Base-by-base conservation (phyloP, 225 moss, liverwort and hornwort genomes). In the Polytrichum formosum region DNA sequence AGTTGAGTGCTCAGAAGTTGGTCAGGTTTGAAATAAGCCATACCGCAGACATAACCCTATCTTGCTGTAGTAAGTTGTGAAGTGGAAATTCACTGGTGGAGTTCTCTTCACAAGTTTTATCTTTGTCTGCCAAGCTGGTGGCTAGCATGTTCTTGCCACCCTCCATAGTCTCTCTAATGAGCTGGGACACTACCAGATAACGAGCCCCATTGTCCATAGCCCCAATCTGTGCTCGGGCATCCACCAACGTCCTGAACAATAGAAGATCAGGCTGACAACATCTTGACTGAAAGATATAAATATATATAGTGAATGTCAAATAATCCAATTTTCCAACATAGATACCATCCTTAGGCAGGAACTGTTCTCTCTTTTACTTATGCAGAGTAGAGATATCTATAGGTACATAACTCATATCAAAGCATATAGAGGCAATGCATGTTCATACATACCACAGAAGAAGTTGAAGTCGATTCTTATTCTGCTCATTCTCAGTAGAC, bases 191-290 rank as follows among this genome's bases (percentile, higher is more conserved):
- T 54, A 82, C 72, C 55, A 78, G 71, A 56, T 75, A 75, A 56
- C 82, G 67, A 64, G 78, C 78, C 31, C 82, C 82, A 53, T 82
- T 74, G 55, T 82, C 82, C 72, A 75, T 62, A 19, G 71, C 33
- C 20, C 82, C 82, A 67, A 82, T 78, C 68, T 82, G 74, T 46
- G 71, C 30, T 65, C 82, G 74, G 33, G 82, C 82, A 78, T 78
- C 78, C 61, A 78, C 74, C 74, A 82, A 64, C 16, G 74, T 75
- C 82, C 82, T 82, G 75, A 17, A 60, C 33, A 66, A 53, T 26
- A 26, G 17, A 21, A 7, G 29, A 20, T 16, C n/a, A 74, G 64
- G 9, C 20, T 18, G 25, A 30, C 30, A 65, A 65, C 18, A 26
- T 25, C 19, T 65, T 27, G 5, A 27, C 23, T 30, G 28, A 65